Evolutionary conservation across 2,329 filamentous ascomycete genomes (phyloP).

Genomic region (Epichloe brachyelytri): DNA sequence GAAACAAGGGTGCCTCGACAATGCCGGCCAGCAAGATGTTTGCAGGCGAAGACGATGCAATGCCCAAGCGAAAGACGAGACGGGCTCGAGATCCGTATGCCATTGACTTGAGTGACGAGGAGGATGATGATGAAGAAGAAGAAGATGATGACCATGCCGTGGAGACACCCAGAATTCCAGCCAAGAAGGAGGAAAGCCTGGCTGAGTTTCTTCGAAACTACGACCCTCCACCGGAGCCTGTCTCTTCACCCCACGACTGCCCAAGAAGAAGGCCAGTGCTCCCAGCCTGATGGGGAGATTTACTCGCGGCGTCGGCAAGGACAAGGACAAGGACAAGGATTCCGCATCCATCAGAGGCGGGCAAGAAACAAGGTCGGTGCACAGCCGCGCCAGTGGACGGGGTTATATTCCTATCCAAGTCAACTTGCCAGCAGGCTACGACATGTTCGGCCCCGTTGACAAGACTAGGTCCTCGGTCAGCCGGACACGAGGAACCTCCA

Average conservation of each 20-base stretch:
- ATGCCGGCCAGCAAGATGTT: conserved; percentile 22
- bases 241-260: conserved; percentile 20
- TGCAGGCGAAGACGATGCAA: conserved; percentile 39
- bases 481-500: conserved; percentile 11
- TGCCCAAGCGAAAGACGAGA: conserved; percentile 61
- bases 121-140: conserved; percentile 38
- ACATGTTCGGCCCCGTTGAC: conserved; percentile 26
- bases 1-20: conserved; percentile 22
- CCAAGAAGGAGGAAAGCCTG: conserved; percentile 50
- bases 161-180: conserved; percentile 25
- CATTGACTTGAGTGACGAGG: conserved; percentile 60
- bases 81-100: conserved; percentile 82
- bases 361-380: conserved; percentile 18
- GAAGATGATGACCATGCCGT: conserved; percentile 35
- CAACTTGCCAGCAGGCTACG: conserved; percentile 32
- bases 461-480: conserved; percentile 5
- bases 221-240: conserved; percentile 46
- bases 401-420: conserved; percentile 42
- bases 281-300: conserved; percentile 50
- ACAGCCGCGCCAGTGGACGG: conserved; percentile 22
- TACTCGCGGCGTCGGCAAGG: conserved; percentile 19
- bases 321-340: conserved; percentile 11
- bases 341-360: conserved; percentile 13
- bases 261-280: conserved; percentile 53
- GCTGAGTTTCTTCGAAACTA: conserved; percentile 62